Conservation (phyloP, 1,284 basidiomycete species). For the Boletus holoroseus region DNA sequence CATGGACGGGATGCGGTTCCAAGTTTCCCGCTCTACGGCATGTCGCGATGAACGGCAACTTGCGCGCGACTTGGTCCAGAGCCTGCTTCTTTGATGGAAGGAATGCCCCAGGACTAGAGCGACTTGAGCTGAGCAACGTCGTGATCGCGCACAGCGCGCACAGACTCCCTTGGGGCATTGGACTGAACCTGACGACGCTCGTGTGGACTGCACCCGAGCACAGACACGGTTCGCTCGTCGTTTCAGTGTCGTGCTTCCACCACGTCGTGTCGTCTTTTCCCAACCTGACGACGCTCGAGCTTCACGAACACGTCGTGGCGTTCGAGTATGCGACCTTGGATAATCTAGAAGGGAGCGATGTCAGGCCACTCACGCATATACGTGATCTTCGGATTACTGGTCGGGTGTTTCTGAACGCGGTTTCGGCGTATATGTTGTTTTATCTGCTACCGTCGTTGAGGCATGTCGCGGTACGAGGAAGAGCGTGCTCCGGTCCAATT, state of each 20-base stretch:
- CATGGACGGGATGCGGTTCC: slow-evolving; percentile 11
- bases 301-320: slow-evolving; percentile 14
- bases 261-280: slow-evolving; percentile 22
- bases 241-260: slow-evolving; percentile 19
- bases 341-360: background rate
- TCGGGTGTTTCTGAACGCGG: slow-evolving; percentile 10
- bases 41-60: slow-evolving; percentile 14
- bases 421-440: slow-evolving; percentile 18
- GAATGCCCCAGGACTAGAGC: slow-evolving; percentile 15
- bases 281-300: slow-evolving; percentile 17
- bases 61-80: slow-evolving; percentile 21
- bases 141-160: slow-evolving; percentile 9
- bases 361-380: slow-evolving; percentile 17
- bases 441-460: slow-evolving; percentile 15
- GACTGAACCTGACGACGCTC: slow-evolving; percentile 20
- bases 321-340: slow-evolving; percentile 9
- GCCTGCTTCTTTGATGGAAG: slow-evolving; percentile 20
- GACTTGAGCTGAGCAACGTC: slow-evolving; percentile 20
- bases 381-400: slow-evolving; percentile 14
- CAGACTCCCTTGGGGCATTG: slow-evolving; percentile 11
- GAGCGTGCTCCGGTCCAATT: slow-evolving; percentile 11
- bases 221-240: slow-evolving; percentile 9
- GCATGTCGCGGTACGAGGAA: slow-evolving; percentile 16
- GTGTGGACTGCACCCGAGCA: slow-evolving; percentile 21
- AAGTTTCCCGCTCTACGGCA: slow-evolving; percentile 13